phyloP scores from a whole-genome alignment of 257 asterid genomes.

The Solanum megistacrolobum region DNA sequence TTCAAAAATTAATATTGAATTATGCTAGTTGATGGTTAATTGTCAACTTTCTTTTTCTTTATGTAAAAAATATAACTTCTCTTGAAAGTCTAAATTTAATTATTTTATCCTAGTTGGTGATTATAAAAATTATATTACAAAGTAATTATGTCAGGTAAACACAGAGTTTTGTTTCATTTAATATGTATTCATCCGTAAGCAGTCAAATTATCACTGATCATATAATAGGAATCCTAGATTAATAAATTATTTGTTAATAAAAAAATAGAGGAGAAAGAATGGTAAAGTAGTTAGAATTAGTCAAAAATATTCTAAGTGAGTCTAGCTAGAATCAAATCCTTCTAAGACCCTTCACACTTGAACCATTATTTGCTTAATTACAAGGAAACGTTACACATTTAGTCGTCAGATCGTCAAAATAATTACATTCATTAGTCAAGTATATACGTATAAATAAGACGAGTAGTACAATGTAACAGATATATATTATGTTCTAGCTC shows the following conservation, averaged over 20 bases:
- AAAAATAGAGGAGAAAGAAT: neutral
- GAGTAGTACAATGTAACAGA: neutral
- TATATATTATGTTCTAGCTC: neutral
- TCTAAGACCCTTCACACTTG: slow-evolving; percentile 29
- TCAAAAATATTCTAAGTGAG: slow-evolving; percentile 15
- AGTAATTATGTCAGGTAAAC: neutral
- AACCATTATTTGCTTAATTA: neutral
- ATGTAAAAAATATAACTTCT: neutral
- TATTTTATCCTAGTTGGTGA: neutral
- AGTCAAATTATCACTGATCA: neutral
- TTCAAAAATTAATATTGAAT: neutral
- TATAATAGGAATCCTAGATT: neutral
- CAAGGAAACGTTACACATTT: neutral
- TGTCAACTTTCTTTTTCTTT: neutral
- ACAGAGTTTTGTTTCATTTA: neutral
- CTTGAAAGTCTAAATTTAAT: neutral
- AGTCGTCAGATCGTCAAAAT: neutral
- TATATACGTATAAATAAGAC: neutral
- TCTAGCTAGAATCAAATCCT: slow-evolving; percentile 18
- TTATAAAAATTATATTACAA: neutral
- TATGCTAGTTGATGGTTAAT: slow-evolving; percentile 1
- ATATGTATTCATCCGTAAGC: neutral
- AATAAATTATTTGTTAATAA: neutral
- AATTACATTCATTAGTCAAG: neutral
- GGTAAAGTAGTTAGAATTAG: slow-evolving; percentile 10